Evolutionary conservation across 2,329 filamentous ascomycete genomes (phyloP).

Genomic region (Pseudocercospora crystallina): DNA sequence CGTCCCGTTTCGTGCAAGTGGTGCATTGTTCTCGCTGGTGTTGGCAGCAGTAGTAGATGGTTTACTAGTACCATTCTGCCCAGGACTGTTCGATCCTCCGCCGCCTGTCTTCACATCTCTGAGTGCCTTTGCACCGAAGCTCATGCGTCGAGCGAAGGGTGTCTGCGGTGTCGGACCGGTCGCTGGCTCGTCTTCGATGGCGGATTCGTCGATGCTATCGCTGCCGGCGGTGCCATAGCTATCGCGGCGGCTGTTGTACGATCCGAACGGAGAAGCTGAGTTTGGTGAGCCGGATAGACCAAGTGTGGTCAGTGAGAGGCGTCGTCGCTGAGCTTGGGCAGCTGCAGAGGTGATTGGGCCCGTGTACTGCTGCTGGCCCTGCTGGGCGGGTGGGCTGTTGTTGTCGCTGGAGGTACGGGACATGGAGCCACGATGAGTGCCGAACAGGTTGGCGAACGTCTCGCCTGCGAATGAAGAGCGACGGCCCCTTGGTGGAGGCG

Average conservation of each 20-base stretch:
- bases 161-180: conserved; percentile 49
- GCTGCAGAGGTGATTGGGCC: conserved; percentile 52
- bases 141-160: conserved; percentile 81
- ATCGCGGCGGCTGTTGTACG: conserved; percentile 44
- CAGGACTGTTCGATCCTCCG: conserved; percentile 30
- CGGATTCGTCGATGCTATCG: conserved; percentile 48
- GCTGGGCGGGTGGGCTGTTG: conserved; percentile 20
- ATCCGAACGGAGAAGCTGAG: conserved; percentile 43
- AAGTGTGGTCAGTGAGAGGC: conserved; percentile 51
- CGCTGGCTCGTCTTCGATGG: conserved; percentile 53
- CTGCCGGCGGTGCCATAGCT: conserved; percentile 46
- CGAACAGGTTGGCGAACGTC: conserved; percentile 51
- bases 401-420: conserved; percentile 34
- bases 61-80: conserved; percentile 36
- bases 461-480: conserved; percentile 51
- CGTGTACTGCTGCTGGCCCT: conserved; percentile 35
- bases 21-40: conserved; percentile 15
- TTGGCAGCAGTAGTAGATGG: conserved; percentile 26
- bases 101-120: conserved; percentile 61
- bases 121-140: conserved; percentile 81
- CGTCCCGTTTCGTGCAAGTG: conserved; percentile 36
- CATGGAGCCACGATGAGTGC: conserved; percentile 33
- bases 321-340: conserved; percentile 50
- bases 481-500: conserved; percentile 33
- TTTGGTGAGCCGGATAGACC: conserved; percentile 47